A percentile compares a stretch with the other conserved stretches of the same genome.
These are phyloP conservation scores for Vigna angularis DNA, from an alignment of 306 rosid species.

Conservation along the genomic window DNA sequence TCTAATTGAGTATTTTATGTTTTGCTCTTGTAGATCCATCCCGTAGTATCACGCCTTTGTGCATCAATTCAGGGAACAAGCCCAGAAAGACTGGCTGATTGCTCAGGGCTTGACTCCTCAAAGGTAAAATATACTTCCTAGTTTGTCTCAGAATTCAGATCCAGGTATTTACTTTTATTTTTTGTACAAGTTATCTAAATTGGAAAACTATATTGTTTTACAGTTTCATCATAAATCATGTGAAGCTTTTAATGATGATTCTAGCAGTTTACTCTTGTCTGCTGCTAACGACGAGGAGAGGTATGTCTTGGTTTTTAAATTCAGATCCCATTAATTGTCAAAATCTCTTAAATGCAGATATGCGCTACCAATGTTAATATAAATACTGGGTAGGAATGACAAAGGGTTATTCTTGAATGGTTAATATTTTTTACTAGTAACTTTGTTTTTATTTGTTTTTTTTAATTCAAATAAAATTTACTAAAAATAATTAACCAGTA, in stretches of 20 bases:
- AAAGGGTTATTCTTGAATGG: no score
- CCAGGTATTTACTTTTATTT: slow-evolving; percentile 19
- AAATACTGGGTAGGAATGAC: neutral
- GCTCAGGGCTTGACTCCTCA: slow-evolving; percentile 91
- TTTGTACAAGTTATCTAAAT: slow-evolving; percentile 28
- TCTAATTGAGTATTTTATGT: slow-evolving; percentile 42
- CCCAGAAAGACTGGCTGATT: slow-evolving; percentile 93
- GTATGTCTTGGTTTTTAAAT: slow-evolving; percentile 53
- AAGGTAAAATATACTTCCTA: slow-evolving; percentile 59
- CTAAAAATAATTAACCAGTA: no score
- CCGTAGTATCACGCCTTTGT: slow-evolving; percentile 96
- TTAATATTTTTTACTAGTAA: no score
- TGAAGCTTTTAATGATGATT: slow-evolving; percentile 63
- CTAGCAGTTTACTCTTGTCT: slow-evolving; percentile 63
- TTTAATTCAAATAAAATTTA: no score
- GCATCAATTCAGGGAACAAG: slow-evolving; percentile 96
- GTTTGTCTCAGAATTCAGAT: slow-evolving; percentile 38
- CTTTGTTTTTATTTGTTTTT: no score
- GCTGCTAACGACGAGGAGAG: slow-evolving; percentile 82
- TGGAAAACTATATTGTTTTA: slow-evolving; percentile 37
- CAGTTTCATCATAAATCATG: slow-evolving; percentile 80
- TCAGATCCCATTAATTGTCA: slow-evolving; percentile 20
- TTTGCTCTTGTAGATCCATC: slow-evolving; percentile 75
- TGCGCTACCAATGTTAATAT: slow-evolving; percentile 28
- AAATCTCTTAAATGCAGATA: slow-evolving; percentile 11